Evolutionary conservation across 257 asterid genomes (phyloP).

Genomic region (Catharanthus roseus): DNA sequence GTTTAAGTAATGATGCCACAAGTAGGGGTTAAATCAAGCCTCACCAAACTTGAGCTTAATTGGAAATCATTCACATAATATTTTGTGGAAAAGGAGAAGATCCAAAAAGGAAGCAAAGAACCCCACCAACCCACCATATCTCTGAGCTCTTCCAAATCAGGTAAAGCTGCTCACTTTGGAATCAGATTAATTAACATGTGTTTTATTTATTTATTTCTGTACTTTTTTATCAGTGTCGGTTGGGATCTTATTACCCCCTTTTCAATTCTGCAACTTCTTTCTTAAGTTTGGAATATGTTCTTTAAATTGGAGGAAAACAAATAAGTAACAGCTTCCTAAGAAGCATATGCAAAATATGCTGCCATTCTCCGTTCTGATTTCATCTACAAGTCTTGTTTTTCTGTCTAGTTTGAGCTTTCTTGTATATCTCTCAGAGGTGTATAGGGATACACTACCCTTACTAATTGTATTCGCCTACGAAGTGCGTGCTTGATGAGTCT

Average conservation of each 20-base stretch:
- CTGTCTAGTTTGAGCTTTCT: no score
- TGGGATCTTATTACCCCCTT: neutral
- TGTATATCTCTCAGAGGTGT: no score
- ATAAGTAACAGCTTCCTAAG: neutral
- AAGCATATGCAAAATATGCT: conserved; percentile 6
- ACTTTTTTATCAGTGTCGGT: neutral
- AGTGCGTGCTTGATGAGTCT: no score
- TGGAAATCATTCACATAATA: neutral
- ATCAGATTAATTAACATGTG: neutral
- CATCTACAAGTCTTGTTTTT: neutral
- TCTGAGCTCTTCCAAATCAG: neutral
- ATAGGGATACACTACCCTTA: no score
- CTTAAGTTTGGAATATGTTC: conserved; percentile 1
- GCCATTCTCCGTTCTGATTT: neutral
- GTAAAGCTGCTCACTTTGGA: neutral
- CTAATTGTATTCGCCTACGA: no score
- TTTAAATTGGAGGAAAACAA: neutral
- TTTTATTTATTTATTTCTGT: no score
- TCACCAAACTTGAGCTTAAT: neutral
- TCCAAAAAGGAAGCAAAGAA: neutral
- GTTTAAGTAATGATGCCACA: neutral
- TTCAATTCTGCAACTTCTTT: neutral
- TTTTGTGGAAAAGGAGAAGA: neutral
- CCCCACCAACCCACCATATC: neutral
- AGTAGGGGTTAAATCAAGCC: neutral